phyloP scores from a whole-genome alignment of 176 grass and related monocot species.

The Oryza meyeriana region DNA sequence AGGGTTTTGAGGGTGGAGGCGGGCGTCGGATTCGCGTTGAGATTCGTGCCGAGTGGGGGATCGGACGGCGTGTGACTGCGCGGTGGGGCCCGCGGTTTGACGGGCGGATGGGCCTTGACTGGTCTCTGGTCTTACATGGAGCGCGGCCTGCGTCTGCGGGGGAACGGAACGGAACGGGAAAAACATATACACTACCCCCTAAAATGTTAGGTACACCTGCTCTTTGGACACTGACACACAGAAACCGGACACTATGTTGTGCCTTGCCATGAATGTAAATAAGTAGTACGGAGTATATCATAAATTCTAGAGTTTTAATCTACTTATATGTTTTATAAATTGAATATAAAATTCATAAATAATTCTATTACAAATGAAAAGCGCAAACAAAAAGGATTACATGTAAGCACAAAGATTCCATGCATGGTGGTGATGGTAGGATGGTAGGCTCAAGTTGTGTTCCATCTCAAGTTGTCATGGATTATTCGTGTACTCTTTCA shows the following conservation, averaged over 20 bases:
- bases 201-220: conserved; percentile 55
- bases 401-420: too few relatives aligned
- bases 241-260: not conserved
- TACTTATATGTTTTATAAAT: not conserved
- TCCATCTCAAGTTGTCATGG: too few relatives aligned
- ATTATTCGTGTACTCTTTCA: too few relatives aligned
- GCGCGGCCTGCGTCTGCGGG: not conserved
- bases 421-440: too few relatives aligned
- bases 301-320: not conserved
- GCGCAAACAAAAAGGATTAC: too few relatives aligned
- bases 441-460: too few relatives aligned
- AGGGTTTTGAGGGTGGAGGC: conserved; percentile 49
- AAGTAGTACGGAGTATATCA: not conserved
- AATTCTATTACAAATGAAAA: too few relatives aligned
- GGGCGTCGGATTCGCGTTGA: not conserved
- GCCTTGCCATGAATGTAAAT: not conserved
- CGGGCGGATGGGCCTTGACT: conserved; percentile 32
- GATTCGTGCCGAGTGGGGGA: not conserved
- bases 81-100: conserved; percentile 33
- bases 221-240: not conserved
- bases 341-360: not conserved
- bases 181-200: not conserved
- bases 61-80: not conserved
- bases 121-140: conserved; percentile 10
- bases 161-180: not conserved